Evolutionary conservation across 2,329 filamentous ascomycete species (phyloP).

Genomic region (Penicillium sp.): DNA sequence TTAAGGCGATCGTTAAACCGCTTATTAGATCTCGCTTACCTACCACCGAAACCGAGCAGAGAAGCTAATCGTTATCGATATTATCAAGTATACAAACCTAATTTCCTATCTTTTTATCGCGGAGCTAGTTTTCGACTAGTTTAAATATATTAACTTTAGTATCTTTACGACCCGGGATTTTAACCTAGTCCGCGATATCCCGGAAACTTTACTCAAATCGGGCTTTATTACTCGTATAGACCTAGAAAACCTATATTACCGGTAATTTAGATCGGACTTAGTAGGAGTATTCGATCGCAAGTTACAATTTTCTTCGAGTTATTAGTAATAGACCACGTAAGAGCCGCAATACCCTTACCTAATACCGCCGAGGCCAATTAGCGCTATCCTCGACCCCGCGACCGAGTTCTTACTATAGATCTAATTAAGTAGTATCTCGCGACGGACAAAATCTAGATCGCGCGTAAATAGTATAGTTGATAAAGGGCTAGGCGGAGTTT

Average conservation of each 20-base stretch:
- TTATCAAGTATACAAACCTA: background rate
- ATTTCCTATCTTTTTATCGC: background rate
- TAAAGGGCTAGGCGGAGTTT: slow-evolving; percentile 15
- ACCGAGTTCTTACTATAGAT: slow-evolving; percentile 22
- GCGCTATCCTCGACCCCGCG: slow-evolving; percentile 12
- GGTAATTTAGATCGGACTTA: too few species aligned
- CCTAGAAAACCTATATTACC: too few species aligned
- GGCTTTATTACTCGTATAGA: too few species aligned
- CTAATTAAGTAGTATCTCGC: slow-evolving; percentile 20
- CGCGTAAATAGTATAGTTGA: slow-evolving; percentile 19
- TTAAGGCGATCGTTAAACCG: background rate
- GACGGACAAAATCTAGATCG: slow-evolving; percentile 20
- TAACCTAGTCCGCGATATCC: too few species aligned
- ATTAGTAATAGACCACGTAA: too few species aligned
- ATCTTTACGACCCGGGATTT: too few species aligned
- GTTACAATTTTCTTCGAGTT: too few species aligned
- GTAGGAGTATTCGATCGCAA: too few species aligned
- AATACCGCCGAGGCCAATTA: slow-evolving; percentile 9
- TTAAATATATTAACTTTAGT: too few species aligned
- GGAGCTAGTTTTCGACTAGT: background rate
- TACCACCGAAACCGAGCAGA: background rate
- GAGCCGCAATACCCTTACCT: background rate
- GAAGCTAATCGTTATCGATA: background rate
- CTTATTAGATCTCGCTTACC: background rate
- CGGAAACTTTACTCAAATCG: too few species aligned